A percentile compares a stretch with the other conserved stretches of the same genome.
These are phyloP conservation scores for Calonectria pauciramosa DNA, from an alignment of 2,329 filamentous ascomycete genomes.

Conservation along the genomic window DNA sequence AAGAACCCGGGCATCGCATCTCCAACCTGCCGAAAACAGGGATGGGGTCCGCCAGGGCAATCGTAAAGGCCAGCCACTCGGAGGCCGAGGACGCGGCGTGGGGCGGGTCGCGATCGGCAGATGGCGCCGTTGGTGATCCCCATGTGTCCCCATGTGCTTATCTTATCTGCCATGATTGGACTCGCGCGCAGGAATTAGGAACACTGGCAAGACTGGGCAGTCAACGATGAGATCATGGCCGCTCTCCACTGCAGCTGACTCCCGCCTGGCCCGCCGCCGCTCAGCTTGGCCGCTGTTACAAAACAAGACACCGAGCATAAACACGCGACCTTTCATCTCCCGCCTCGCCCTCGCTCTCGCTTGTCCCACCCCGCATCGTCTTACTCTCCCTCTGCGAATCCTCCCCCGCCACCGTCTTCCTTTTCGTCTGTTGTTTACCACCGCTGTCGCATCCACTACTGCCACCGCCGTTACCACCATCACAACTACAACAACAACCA, in stretches of 20 bases:
- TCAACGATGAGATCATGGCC: background rate
- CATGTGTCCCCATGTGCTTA: slow-evolving; percentile 42
- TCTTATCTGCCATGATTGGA: slow-evolving; percentile 35
- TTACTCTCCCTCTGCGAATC: background rate
- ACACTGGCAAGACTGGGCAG: background rate
- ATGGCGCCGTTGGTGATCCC: slow-evolving; percentile 12
- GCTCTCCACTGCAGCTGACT: background rate
- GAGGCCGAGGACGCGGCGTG: background rate
- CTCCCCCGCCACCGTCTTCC: background rate
- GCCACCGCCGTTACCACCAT: background rate
- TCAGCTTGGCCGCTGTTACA: background rate
- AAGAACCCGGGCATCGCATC: background rate
- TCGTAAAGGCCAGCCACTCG: slow-evolving; percentile 29
- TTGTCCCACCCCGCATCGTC: background rate
- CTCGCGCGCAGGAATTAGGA: background rate
- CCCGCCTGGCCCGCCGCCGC: background rate
- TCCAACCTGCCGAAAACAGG: slow-evolving; percentile 40
- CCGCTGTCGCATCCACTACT: background rate
- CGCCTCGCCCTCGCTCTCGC: background rate
- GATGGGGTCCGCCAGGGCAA: slow-evolving; percentile 25
- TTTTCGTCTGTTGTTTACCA: background rate
- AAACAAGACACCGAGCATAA: background rate
- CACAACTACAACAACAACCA: slow-evolving; percentile 28
- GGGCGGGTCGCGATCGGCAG: slow-evolving; percentile 37
- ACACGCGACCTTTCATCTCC: background rate